phyloP scores from a whole-genome alignment of 2,329 filamentous ascomycete genomes.

The Berkeleyomyces rouxiae region DNA sequence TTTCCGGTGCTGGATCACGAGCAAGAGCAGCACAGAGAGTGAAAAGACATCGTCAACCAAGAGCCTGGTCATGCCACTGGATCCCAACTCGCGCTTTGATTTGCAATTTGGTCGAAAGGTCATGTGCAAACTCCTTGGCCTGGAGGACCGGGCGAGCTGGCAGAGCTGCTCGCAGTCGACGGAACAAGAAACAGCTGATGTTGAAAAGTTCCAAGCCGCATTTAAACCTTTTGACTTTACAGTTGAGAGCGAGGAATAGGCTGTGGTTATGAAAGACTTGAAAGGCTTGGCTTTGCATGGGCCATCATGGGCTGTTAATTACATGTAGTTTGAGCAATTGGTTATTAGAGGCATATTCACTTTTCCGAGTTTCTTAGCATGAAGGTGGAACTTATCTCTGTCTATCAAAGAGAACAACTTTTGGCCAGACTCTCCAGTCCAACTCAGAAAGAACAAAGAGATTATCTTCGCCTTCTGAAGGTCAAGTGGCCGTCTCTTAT shows the following conservation, averaged over 20 bases:
- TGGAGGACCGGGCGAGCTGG: slow-evolving; percentile 73
- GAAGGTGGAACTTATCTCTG: no score
- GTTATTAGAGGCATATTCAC: no score
- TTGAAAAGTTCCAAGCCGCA: slow-evolving; percentile 58
- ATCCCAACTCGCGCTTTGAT: slow-evolving; percentile 61
- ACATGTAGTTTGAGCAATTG: background rate
- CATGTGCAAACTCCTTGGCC: slow-evolving; percentile 66
- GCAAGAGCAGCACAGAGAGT: slow-evolving; percentile 35
- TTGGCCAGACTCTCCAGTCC: no score
- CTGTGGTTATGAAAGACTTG: background rate
- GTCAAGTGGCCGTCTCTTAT: no score
- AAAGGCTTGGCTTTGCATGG: background rate
- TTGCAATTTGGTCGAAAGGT: slow-evolving; percentile 80
- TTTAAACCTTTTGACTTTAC: slow-evolving; percentile 86
- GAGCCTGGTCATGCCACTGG: slow-evolving; percentile 57
- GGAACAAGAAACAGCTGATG: slow-evolving; percentile 65
- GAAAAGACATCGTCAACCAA: slow-evolving; percentile 23
- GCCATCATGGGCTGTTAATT: background rate
- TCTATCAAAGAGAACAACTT: no score
- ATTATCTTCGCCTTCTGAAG: no score
- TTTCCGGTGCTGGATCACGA: slow-evolving; percentile 73
- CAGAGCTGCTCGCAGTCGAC: slow-evolving; percentile 63
- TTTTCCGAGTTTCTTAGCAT: no score
- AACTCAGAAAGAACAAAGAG: no score
- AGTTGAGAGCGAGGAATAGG: slow-evolving; percentile 15